Conservation (phyloP, 139 green algal genomes). For the Chlorella sp. region DNA sequence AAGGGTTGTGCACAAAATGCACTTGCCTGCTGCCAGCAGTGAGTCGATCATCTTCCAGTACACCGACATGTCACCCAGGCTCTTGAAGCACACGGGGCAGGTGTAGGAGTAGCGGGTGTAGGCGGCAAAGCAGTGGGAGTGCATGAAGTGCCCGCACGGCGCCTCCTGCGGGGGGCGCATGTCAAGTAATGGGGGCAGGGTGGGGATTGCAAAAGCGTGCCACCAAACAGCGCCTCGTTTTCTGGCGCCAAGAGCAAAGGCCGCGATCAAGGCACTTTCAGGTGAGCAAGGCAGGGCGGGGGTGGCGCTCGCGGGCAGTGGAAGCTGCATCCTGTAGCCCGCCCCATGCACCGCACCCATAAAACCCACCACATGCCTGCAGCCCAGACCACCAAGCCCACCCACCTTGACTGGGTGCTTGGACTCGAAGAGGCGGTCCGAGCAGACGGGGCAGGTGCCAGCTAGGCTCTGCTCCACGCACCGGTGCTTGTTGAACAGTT, state of each 20-base stretch:
- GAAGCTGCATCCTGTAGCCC: too few species aligned
- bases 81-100: constrained; percentile 96
- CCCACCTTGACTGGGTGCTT: constrained; percentile 78
- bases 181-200: background rate
- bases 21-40: constrained; percentile 67
- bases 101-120: constrained; percentile 93
- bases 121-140: constrained; percentile 91
- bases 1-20: background rate
- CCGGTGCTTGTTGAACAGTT: constrained; percentile 86
- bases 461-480: constrained; percentile 89
- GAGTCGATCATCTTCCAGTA: constrained; percentile 97
- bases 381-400: background rate
- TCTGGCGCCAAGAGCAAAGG: background rate
- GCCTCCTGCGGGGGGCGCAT: constrained; percentile 70
- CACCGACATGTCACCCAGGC: constrained; percentile 94
- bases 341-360: too few species aligned
- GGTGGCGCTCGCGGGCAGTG: too few species aligned
- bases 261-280: too few species aligned
- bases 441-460: constrained; percentile 94
- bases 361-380: too few species aligned
- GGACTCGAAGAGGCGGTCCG: constrained; percentile 94
- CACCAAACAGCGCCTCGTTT: too few species aligned
- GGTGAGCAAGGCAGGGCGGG: too few species aligned
- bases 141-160: constrained; percentile 97
- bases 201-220: too few species aligned